These are phyloP conservation scores for Talaromyces sp. DNA, from an alignment of 2,329 filamentous ascomycete genomes.

Conservation along the genomic window DNA sequence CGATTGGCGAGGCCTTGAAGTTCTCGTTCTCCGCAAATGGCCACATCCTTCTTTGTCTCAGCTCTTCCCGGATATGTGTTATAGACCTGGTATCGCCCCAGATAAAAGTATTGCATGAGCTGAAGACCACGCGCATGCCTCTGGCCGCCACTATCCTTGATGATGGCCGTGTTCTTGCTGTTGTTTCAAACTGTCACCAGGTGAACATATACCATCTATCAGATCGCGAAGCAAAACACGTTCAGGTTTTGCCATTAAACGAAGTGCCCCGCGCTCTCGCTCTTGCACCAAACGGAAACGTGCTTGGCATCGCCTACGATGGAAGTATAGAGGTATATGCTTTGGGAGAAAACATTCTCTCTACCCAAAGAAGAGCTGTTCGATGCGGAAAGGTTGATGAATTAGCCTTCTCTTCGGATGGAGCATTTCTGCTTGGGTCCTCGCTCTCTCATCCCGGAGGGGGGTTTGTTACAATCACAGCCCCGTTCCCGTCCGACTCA, in stretches of 20 bases:
- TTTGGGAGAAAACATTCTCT: conserved; percentile 58
- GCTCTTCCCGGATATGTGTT: conserved; percentile 78
- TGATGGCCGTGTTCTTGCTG: conserved; percentile 69
- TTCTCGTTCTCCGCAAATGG: conserved; percentile 75
- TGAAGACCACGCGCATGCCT: conserved; percentile 74
- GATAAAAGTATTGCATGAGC: conserved; percentile 66
- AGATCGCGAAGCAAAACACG: conserved; percentile 60
- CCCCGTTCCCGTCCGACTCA: conserved; percentile 67
- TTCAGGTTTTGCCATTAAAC: conserved; percentile 72
- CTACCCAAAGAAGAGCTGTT: conserved; percentile 68
- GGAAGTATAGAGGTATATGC: conserved; percentile 86
- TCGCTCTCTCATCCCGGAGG: conserved; percentile 61
- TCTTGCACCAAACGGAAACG: conserved; percentile 73
- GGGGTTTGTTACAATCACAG: conserved; percentile 71
- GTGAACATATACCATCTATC: conserved; percentile 78
- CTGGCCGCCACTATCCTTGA: conserved; percentile 74
- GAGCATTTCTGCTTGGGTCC: conserved; percentile 72
- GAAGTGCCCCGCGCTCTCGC: conserved; percentile 74
- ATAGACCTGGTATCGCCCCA: conserved; percentile 61
- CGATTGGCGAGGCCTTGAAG: conserved; percentile 79
- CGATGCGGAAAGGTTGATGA: conserved; percentile 74
- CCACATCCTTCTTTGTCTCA: conserved; percentile 72
- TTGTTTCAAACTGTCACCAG: conserved; percentile 76
- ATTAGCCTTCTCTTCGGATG: conserved; percentile 71
- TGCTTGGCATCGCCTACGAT: conserved; percentile 79